Base-by-base conservation (phyloP, 2,329 filamentous ascomycete genomes). In the Chaetomium sp. region DNA sequence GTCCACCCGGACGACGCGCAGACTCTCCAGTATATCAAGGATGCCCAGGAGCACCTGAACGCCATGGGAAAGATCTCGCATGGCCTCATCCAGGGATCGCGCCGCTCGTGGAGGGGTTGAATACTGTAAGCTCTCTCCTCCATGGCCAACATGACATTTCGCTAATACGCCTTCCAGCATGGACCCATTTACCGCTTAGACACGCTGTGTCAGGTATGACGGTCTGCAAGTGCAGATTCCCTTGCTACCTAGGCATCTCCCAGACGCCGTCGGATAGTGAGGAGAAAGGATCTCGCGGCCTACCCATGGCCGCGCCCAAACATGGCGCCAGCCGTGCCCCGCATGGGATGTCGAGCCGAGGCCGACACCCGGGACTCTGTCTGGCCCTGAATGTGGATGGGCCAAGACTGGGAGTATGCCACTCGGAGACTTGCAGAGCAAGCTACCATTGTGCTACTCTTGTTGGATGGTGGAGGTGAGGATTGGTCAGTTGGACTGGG, bases 21-120 rank as follows among this genome's bases (percentile, higher is more conserved):
- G 67, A 84, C 83, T 67, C 75, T 86, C 67, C 79, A 85, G 66
- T 81, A 83, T 62, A 80, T 89, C 71, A 76, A 75, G 65, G 79
- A 81, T 64, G 80, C 84, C 58, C 81, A 83, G 75, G 78, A 78
- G 55, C 82, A 80, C 67, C 76, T 87, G 50, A 72, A 75, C 60
- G 78, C 80, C 71, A 85, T 87, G 82, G 76, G 78, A 55, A 83
- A 81, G 75, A 82, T 87, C 67, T 78, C 78, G 56, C 74, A 76
- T 69, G 76, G 76, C 68, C 69, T 81, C 47, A 69, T 70, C 56
- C 73, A 74, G 65, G 72, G 75, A 19, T 71, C 75, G 13, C 73
- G 74, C 65, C 75, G 74, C 56, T 75, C 76, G 16, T 78, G 77
- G 70, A 74, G 71, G 70, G 73, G 76, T 72, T 80, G 74, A 76